phyloP scores from a whole-genome alignment of 2,329 filamentous ascomycete species.

The Aspergillus calidoustus region DNA sequence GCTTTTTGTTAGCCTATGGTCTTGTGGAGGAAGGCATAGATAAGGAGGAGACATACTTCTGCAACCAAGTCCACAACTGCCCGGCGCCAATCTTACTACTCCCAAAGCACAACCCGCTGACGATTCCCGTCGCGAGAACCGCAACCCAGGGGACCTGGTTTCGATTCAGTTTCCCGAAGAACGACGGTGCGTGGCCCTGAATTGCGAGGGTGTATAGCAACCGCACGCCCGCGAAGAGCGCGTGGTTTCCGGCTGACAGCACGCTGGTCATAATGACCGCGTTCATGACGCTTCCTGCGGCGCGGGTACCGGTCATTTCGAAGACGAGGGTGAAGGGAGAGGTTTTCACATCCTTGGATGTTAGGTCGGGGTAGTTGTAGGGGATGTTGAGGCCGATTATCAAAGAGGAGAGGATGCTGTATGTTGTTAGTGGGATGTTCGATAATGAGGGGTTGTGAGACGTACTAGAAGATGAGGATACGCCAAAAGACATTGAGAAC shows the following conservation, averaged over 20 bases:
- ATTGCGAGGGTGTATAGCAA: conserved; percentile 62
- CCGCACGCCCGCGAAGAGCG: conserved; percentile 61
- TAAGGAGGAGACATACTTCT: conserved; percentile 54
- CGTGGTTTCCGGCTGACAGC: conserved; percentile 63
- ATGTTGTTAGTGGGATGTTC: not conserved
- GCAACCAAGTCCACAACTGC: conserved; percentile 68
- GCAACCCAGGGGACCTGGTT: conserved; percentile 59
- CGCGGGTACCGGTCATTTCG: conserved; percentile 58
- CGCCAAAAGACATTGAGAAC: conserved; percentile 70
- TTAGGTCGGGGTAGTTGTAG: conserved; percentile 56
- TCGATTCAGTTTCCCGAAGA: conserved; percentile 58
- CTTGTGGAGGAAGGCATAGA: not conserved
- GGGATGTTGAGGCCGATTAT: conserved; percentile 65
- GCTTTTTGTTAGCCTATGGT: not conserved
- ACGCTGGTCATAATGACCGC: conserved; percentile 65
- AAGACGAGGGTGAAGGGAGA: conserved; percentile 67
- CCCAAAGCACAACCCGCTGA: conserved; percentile 65
- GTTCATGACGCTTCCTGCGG: conserved; percentile 64
- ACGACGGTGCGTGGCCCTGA: conserved; percentile 59
- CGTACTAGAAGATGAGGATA: conserved; percentile 58
- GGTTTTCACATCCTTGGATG: conserved; percentile 49
- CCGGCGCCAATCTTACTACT: conserved; percentile 69
- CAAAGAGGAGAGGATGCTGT: conserved; percentile 52
- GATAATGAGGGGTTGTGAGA: not conserved
- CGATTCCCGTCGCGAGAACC: conserved; percentile 58